Evolutionary conservation across 176 grass and related monocot genomes (phyloP).

Genomic region (Musa schizocarpa): DNA sequence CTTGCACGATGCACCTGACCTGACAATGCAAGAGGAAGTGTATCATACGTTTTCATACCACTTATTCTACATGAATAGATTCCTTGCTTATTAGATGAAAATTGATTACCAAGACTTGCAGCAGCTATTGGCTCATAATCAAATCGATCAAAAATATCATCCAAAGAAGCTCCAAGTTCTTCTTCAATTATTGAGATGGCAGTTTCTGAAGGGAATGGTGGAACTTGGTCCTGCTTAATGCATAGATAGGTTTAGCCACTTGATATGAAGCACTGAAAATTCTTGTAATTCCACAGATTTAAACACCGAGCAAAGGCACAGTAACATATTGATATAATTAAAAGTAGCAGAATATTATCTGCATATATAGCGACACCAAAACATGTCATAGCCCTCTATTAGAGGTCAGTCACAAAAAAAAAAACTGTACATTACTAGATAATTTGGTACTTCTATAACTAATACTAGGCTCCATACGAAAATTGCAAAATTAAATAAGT

Average conservation of each 20-base stretch:
- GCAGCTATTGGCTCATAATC: slow-evolving; percentile 98
- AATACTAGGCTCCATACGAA: background rate
- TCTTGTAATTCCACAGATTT: background rate
- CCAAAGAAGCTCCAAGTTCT: slow-evolving; percentile 65
- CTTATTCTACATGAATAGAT: background rate
- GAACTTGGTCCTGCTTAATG: slow-evolving; percentile 79
- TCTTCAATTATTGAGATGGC: slow-evolving; percentile 88
- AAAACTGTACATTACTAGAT: background rate
- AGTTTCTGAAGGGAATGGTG: slow-evolving; percentile 82
- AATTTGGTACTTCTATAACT: background rate
- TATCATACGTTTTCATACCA: background rate
- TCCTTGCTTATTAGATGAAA: background rate
- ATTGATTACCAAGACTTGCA: slow-evolving; percentile 86
- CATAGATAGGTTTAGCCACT: background rate
- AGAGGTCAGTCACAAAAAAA: background rate
- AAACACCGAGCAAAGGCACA: background rate
- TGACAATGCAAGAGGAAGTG: slow-evolving; percentile 15
- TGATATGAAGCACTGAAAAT: background rate
- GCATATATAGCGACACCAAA: background rate
- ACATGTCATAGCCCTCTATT: background rate
- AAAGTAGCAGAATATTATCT: background rate
- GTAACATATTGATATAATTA: background rate
- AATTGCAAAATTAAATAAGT: too few species aligned
- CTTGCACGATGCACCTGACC: slow-evolving; percentile 95
- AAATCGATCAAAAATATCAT: slow-evolving; percentile 81